These are phyloP conservation scores for Penicillium alfredii DNA, from an alignment of 495 filamentous ascomycete species.

Conservation along the genomic window DNA sequence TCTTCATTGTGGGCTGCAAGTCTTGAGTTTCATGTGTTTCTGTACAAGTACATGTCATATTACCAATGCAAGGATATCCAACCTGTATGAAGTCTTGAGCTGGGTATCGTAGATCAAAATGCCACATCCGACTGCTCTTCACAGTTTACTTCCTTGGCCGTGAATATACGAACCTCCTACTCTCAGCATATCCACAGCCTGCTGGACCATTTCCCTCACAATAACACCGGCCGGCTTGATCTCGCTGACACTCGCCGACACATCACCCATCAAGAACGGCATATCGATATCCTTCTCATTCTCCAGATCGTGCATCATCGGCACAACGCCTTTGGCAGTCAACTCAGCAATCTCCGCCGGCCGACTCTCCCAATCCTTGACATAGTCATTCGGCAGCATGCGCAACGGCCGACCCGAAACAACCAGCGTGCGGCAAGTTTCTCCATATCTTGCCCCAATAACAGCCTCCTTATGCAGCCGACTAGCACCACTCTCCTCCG, in stretches of 20 bases:
- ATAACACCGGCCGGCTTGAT: conserved; percentile 77
- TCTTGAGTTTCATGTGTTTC: conserved; percentile 17
- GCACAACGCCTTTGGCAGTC: conserved; percentile 68
- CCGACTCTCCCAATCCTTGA: conserved; percentile 67
- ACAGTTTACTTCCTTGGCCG: too few relatives aligned
- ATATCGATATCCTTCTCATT: conserved; percentile 69
- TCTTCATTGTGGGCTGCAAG: too few relatives aligned
- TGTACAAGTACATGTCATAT: conserved; percentile 37
- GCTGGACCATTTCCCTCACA: conserved; percentile 77
- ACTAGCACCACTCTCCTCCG: conserved; percentile 68
- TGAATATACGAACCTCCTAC: conserved; percentile 32
- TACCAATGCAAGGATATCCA: conserved; percentile 15
- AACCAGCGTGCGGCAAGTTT: conserved; percentile 72
- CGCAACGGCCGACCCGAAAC: conserved; percentile 73
- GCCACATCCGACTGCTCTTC: too few relatives aligned
- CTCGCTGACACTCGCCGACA: conserved; percentile 65
- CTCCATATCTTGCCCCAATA: conserved; percentile 65
- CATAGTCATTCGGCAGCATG: conserved; percentile 74
- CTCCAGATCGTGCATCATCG: conserved; percentile 73
- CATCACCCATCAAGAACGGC: conserved; percentile 91
- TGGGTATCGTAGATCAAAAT: too few relatives aligned
- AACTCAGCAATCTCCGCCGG: conserved; percentile 67
- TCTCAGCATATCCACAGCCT: conserved; percentile 66
- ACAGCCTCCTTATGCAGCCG: conserved; percentile 75
- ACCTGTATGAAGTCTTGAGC: too few relatives aligned